Evolutionary conservation across 306 rosid genomes (phyloP).

Genomic region (Gillenia trifoliata): DNA sequence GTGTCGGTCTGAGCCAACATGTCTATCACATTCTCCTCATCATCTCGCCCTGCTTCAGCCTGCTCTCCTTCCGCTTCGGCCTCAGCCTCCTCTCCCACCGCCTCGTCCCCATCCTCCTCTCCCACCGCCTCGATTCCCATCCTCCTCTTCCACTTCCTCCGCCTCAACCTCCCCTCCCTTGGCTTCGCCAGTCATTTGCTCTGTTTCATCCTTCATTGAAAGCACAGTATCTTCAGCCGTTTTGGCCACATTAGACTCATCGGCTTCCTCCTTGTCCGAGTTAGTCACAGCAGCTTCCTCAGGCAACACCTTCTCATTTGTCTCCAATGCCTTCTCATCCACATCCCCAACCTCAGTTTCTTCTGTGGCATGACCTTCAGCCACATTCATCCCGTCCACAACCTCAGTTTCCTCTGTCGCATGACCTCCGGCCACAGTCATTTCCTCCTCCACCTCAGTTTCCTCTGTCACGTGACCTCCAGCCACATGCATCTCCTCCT

Average conservation of each 20-base stretch:
- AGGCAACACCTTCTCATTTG: background rate
- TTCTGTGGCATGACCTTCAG: background rate
- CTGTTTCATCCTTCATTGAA: background rate
- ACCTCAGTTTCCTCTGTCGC: conserved; percentile 8
- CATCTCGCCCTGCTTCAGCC: conserved; percentile 4
- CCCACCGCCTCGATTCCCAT: background rate
- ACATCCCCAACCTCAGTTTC: conserved; percentile 3
- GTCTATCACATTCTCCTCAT: background rate
- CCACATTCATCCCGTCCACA: background rate
- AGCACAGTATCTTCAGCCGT: background rate
- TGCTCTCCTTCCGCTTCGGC: background rate
- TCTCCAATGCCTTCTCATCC: background rate
- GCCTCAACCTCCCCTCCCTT: background rate
- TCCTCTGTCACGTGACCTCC: background rate
- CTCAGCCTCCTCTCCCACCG: background rate
- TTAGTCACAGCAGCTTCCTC: background rate
- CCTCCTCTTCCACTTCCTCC: conserved; percentile 3
- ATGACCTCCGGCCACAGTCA: background rate
- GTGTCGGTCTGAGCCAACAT: conserved; percentile 9
- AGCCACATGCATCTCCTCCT: background rate
- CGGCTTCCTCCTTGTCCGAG: background rate
- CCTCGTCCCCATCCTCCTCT: background rate
- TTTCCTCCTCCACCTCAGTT: background rate
- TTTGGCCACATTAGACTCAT: background rate
- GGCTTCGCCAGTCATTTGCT: background rate